These are phyloP conservation scores for Gaeumannomyces tritici DNA, from an alignment of 2,329 filamentous ascomycete genomes.

Conservation along the genomic window DNA sequence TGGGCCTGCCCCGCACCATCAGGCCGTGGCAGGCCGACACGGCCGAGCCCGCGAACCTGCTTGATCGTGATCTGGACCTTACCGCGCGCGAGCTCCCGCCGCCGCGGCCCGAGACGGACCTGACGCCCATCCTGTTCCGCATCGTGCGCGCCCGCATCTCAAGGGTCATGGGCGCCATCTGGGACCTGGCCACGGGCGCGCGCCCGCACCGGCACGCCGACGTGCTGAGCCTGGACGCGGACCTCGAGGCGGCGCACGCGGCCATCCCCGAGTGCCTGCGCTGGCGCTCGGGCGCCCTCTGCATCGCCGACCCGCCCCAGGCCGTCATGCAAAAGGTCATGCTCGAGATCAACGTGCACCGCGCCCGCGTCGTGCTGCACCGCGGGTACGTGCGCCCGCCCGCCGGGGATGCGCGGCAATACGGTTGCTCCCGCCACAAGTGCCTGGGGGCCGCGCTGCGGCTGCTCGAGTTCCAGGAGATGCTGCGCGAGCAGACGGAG, in stretches of 20 bases:
- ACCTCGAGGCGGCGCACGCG: constrained; percentile 9
- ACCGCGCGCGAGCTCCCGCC: constrained; percentile 29
- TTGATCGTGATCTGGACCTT: constrained; percentile 43
- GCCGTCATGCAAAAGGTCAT: constrained; percentile 15
- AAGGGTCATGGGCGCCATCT: constrained; percentile 11
- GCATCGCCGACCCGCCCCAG: constrained; percentile 12
- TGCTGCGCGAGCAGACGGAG: constrained; percentile 28
- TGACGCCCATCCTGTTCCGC: constrained; percentile 22
- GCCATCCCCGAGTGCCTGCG: constrained; percentile 9
- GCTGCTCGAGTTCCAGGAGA: constrained; percentile 31
- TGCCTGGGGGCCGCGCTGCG: constrained; percentile 34
- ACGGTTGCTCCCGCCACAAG: constrained; percentile 26
- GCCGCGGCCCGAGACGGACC: constrained; percentile 29
- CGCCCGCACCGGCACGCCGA: constrained; percentile 8
- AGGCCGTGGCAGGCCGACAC: constrained; percentile 36
- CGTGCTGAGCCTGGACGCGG: constrained; percentile 13
- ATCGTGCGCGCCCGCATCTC: constrained; percentile 12
- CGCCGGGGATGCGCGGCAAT: constrained; percentile 22
- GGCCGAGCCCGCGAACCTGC: constrained; percentile 32
- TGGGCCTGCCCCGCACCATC: constrained; percentile 41
- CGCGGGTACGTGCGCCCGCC: constrained; percentile 18
- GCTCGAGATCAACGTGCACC: constrained; percentile 17
- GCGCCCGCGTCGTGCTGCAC: constrained; percentile 14
- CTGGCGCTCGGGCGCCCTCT: constrained; percentile 1
- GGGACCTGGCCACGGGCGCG: constrained; percentile 7